Base-by-base conservation (phyloP, 2,329 filamentous ascomycete genomes). In the Arthrobotrys musiformis region DNA sequence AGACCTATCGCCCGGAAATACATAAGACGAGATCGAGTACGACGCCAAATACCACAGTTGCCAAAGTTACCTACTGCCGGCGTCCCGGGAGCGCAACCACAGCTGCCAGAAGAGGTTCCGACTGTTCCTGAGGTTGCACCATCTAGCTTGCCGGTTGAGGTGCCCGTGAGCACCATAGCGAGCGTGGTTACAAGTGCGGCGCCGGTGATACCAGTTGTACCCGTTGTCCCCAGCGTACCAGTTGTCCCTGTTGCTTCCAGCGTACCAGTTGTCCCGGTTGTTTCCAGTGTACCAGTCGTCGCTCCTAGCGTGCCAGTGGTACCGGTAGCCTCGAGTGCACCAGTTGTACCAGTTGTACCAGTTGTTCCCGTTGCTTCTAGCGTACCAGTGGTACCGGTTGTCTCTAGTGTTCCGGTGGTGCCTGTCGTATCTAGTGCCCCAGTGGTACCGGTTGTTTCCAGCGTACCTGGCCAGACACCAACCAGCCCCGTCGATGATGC, bases 1-100 rank as follows among this genome's bases (percentile, higher is more conserved):
- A 58, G 48, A 19, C 24, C 68, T 15, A 56, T 70, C 2, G 67
- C 56, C n/a, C 44, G 56, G 46, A 63, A 48, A 15, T 54, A 52
- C 17, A 35, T 35, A 9, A 58, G 60, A 19, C 68, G 68, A 19
- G 46, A 33, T 24, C 22, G 28, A 24, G 61, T 35, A 33, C 61
- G 40, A 11, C 42, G 37, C 30, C 58, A 62, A 9, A 46, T 46
- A 46, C 58, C 37, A 15, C 37, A 44, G 30, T 30, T 62, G 26
- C 58, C 58, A 19, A 2, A n/a, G 11, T 2, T 61, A 28, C 22
- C 56, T 6, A 62, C 30, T 9, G 33, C 13, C 13, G 52, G 52
- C 2, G 40, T 44, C 28, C 56, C 56, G n/a, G 33, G 11, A 13
- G 54, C 35, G 4, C 56, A 44, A 15, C 37, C 58, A 26, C 37